These are phyloP conservation scores for Hawksworthiomyces lignivorus DNA, from an alignment of 2,329 filamentous ascomycete species.

Conservation along the genomic window DNA sequence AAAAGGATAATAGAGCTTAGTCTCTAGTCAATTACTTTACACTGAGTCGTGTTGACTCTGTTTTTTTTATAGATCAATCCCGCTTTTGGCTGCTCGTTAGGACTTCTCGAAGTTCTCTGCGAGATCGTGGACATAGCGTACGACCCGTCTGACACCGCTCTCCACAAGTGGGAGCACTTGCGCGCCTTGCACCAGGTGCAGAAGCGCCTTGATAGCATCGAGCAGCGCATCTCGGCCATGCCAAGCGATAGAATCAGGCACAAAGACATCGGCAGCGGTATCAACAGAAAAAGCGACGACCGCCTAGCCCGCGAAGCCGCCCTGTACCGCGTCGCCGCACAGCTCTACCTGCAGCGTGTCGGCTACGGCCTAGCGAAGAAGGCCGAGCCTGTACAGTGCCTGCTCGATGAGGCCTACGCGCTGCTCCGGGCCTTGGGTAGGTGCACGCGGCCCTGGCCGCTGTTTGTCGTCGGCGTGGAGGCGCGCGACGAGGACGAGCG, in stretches of 20 bases:
- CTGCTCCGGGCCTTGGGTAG: not conserved
- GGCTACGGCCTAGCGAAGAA: constrained; percentile 3
- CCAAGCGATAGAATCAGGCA: too few species aligned
- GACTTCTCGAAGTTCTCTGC: constrained; percentile 13
- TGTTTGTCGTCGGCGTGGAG: constrained; percentile 14
- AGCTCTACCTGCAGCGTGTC: constrained; percentile 11
- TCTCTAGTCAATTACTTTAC: too few species aligned
- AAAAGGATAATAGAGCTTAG: too few species aligned
- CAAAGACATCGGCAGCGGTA: too few species aligned
- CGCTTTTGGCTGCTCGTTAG: constrained; percentile 14
- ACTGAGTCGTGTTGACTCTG: too few species aligned
- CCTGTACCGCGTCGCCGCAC: constrained; percentile 7
- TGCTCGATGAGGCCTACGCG: not conserved
- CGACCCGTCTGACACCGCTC: constrained; percentile 7
- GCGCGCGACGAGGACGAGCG: constrained; percentile 12
- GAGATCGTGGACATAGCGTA: constrained; percentile 12
- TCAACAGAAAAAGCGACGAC: too few species aligned
- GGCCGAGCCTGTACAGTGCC: not conserved
- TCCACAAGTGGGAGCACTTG: constrained; percentile 1
- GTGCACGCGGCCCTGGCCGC: constrained; percentile 11
- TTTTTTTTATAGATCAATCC: too few species aligned
- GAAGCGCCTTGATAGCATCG: constrained; percentile 8
- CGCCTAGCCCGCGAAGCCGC: too few species aligned
- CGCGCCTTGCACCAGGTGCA: constrained; percentile 6
- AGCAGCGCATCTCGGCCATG: constrained; percentile 8